Conservation (phyloP, 2,329 filamentous ascomycete genomes). For the Talaromyces sp. region DNA sequence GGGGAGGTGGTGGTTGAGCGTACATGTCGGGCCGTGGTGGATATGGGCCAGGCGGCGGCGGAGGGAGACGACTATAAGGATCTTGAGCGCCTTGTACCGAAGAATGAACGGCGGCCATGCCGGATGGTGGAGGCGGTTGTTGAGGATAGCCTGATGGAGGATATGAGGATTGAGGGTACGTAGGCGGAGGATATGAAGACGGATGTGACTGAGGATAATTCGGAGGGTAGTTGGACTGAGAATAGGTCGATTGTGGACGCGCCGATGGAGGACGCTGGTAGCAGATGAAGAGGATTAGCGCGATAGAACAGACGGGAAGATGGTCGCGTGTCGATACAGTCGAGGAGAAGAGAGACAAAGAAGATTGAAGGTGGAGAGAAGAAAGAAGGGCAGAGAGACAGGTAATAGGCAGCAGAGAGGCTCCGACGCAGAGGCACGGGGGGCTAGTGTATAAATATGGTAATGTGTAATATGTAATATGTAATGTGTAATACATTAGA, state of each 20-base stretch:
- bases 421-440: neutral
- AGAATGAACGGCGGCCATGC: slow-evolving; percentile 39
- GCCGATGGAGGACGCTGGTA: slow-evolving; percentile 8
- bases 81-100: slow-evolving; percentile 37
- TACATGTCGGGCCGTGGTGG: slow-evolving; percentile 36
- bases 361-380: slow-evolving; percentile 14
- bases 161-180: slow-evolving; percentile 21
- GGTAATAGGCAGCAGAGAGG: neutral
- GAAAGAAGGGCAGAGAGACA: slow-evolving; percentile 14
- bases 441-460: neutral
- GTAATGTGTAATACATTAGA: neutral
- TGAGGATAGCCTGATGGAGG: slow-evolving; percentile 26
- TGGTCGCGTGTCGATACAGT: neutral
- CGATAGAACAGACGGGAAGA: neutral
- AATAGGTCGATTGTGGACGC: slow-evolving; percentile 8
- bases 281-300: neutral
- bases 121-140: slow-evolving; percentile 24
- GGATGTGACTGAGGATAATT: slow-evolving; percentile 7
- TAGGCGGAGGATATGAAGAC: slow-evolving; percentile 6
- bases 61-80: slow-evolving; percentile 37
- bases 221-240: slow-evolving; percentile 5
- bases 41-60: slow-evolving; percentile 33
- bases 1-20: slow-evolving; percentile 30
- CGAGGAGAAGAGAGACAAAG: slow-evolving; percentile 14
- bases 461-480: neutral